Conservation (phyloP, 169 alveolate species). For the Neospora caninum region DNA sequence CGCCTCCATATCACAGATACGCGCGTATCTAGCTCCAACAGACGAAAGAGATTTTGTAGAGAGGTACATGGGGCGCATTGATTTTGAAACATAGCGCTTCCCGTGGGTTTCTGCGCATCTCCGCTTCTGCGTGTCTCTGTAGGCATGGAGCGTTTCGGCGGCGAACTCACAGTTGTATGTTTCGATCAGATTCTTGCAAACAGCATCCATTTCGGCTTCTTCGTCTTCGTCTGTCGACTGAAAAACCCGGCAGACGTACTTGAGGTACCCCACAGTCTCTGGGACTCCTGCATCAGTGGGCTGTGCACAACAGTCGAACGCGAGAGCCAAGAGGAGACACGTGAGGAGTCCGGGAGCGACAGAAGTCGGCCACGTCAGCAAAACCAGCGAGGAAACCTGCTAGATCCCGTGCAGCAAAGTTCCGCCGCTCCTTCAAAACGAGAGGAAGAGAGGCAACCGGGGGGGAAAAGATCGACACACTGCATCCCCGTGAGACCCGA, state of each 20-base stretch:
- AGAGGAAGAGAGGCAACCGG: too few species aligned
- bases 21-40: too few species aligned
- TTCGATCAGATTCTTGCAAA: constrained; percentile 67
- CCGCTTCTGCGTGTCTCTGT: background rate
- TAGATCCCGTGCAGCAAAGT: too few species aligned
- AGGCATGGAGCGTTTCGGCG: background rate
- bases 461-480: too few species aligned
- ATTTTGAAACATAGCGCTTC: too few species aligned
- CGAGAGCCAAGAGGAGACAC: background rate
- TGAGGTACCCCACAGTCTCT: constrained; percentile 88
- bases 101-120: background rate
- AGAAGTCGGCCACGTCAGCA: too few species aligned
- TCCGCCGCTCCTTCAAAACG: too few species aligned
- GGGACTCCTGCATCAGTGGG: constrained; percentile 88
- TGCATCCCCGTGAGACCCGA: too few species aligned
- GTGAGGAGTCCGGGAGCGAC: background rate
- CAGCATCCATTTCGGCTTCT: constrained; percentile 65
- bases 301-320: background rate
- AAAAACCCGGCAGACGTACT: constrained; percentile 81
- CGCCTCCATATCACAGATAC: background rate
- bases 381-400: too few species aligned
- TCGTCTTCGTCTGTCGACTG: constrained; percentile 68
- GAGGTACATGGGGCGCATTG: too few species aligned
- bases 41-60: too few species aligned
- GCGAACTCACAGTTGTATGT: constrained; percentile 16